phyloP scores from a whole-genome alignment of 768 basidiomycete genomes.

The Cubamyces sp. region DNA sequence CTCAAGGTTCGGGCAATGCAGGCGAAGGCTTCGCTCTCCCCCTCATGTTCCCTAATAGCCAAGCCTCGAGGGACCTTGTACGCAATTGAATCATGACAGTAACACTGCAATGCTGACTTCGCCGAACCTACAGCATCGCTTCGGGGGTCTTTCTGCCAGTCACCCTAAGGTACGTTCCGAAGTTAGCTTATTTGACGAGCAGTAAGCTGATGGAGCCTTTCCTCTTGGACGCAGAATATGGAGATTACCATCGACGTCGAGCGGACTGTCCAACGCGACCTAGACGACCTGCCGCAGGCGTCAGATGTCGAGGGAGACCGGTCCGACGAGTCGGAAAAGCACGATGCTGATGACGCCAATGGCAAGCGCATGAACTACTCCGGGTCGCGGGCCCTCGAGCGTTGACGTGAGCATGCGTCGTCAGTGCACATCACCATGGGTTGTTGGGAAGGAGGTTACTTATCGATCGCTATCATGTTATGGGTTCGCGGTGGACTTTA shows the following conservation, averaged over 20 bases:
- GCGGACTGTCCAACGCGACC: slow-evolving; percentile 16
- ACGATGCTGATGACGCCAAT: not conserved
- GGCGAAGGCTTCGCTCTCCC: slow-evolving; percentile 12
- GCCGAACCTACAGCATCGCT: not conserved
- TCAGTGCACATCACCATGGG: too few relatives aligned
- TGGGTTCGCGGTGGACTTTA: too few relatives aligned
- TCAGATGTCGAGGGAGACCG: not conserved
- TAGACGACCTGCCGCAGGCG: not conserved
- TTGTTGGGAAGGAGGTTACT: too few relatives aligned
- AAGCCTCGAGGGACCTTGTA: slow-evolving; percentile 8
- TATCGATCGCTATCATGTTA: too few relatives aligned
- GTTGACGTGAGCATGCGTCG: too few relatives aligned
- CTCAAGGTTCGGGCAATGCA: slow-evolving; percentile 6
- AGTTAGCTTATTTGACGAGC: not conserved
- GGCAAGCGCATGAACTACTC: not conserved
- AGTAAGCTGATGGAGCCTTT: not conserved
- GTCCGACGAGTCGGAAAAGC: slow-evolving; percentile 1
- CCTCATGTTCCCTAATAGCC: slow-evolving; percentile 9
- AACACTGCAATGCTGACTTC: not conserved
- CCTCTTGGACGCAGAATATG: not conserved
- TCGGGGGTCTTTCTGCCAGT: not conserved
- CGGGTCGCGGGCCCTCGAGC: too few relatives aligned
- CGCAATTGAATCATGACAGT: not conserved
- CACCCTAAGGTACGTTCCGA: not conserved
- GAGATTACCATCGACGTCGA: slow-evolving; percentile 23